Evolutionary conservation across 495 filamentous ascomycete genomes (phyloP), one percentile per base, ranked within the genome.

Genomic region (Haplographium delicatum): DNA sequence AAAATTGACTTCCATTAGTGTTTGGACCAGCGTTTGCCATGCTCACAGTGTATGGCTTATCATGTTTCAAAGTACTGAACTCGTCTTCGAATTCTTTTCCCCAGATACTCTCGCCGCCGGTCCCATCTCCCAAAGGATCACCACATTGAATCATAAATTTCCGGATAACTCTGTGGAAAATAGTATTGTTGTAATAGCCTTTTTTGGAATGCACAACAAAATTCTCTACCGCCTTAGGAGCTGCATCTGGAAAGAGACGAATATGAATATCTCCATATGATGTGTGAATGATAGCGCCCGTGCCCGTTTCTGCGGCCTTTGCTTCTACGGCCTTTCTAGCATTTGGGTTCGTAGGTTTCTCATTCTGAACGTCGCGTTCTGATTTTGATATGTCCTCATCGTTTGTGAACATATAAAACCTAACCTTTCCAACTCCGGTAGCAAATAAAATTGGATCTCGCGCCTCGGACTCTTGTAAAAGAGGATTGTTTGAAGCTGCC

Each of bases 131-230:
- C 2, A 95, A 68, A 0, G 94, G 94, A 63, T 99, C 93, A 30
- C 93, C 93, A 42, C 90, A 81, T 62, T 88, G 80, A 49, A 99
- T 95, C 93, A 99, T 99, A 70, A 99, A 99, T 63, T 97, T 97
- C 51, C 85, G 81, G 61, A 99, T 96, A 5, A 99, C 85, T 15
- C 93, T 84, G 67, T 99, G 93, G 75, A 99, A 99, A 55, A 95
- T 91, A 10, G 90, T 90, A 65, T 87, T 86, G 68, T 97, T 96
- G 72, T 97, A 99, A 68, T 97, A 97, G 2, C 88, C 89, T 44
- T 79, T 80, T 45, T 83, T 85, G 1, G 89, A 78, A 54, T 97
- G 93, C 0, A 89, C 94, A 41, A 90, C 87, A 62, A 99, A 99
- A 68, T 99, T 99, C 72, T 99, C 94, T n/a, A 99, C 93, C 0